phyloP scores from a whole-genome alignment of 768 basidiomycete species.

The Trametes cubensis region DNA sequence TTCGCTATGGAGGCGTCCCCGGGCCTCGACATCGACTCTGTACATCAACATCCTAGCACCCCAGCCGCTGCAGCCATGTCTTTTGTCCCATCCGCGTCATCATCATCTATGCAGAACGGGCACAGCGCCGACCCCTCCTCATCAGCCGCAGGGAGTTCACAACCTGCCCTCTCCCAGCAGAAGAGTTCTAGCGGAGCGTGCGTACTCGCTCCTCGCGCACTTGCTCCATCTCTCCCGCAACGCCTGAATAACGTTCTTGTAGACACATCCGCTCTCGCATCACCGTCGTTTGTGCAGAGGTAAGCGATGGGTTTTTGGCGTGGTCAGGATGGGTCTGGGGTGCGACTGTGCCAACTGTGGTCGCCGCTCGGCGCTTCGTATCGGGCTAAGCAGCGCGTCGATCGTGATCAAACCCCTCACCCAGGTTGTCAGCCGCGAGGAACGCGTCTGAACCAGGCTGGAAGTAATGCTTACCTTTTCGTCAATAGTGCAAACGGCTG shows the following conservation, averaged over 20 bases:
- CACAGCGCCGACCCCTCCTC: slow-evolving; percentile 11
- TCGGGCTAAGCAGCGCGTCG: neutral
- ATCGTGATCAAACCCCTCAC: slow-evolving; percentile 3
- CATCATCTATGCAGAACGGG: slow-evolving; percentile 18
- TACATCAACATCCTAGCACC: slow-evolving; percentile 16
- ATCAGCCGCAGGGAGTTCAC: neutral
- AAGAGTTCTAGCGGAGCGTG: slow-evolving; percentile 38
- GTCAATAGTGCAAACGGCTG: slow-evolving; percentile 77
- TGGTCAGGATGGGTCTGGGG: no score
- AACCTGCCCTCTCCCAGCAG: slow-evolving; percentile 10
- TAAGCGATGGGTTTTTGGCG: slow-evolving; percentile 32
- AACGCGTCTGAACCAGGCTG: neutral
- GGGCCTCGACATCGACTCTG: slow-evolving; percentile 13
- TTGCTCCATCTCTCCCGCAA: slow-evolving; percentile 9
- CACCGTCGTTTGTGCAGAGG: slow-evolving; percentile 84
- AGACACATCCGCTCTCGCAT: slow-evolving; percentile 76
- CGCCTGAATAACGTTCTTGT: slow-evolving; percentile 21
- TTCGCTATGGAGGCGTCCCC: slow-evolving; percentile 20
- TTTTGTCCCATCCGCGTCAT: slow-evolving; percentile 16
- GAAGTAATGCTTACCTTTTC: neutral
- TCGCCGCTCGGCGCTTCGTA: neutral
- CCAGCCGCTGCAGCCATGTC: slow-evolving; percentile 10
- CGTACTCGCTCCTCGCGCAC: slow-evolving; percentile 23
- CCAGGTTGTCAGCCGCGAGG: neutral
- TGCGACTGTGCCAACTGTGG: neutral